These are phyloP conservation scores for Ascochyta clinopodiicola DNA, from an alignment of 2,329 filamentous ascomycete genomes.

Conservation along the genomic window DNA sequence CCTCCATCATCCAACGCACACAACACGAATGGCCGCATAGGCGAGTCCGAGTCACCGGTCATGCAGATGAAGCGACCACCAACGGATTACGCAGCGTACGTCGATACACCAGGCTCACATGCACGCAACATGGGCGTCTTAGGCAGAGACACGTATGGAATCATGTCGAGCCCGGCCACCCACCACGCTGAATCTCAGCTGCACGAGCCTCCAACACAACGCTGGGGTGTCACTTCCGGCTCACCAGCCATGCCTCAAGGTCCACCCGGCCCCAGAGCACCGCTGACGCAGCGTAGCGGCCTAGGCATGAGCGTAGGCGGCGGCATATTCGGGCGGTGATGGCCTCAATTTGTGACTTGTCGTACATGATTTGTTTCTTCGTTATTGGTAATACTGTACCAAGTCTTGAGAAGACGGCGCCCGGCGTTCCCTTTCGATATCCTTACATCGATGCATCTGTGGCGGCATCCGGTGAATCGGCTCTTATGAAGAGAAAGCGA, in stretches of 20 bases:
- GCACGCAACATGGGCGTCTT: conserved; percentile 32
- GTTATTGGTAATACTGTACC: background rate
- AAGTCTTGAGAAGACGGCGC: background rate
- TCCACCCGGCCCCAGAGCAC: conserved; percentile 32
- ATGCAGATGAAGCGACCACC: conserved; percentile 48
- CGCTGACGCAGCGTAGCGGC: conserved; percentile 38
- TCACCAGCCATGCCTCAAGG: conserved; percentile 24
- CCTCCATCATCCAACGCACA: conserved; percentile 45
- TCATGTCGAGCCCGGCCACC: conserved; percentile 40
- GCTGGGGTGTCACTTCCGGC: conserved; percentile 30
- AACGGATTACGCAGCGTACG: conserved; percentile 33
- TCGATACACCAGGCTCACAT: conserved; percentile 37
- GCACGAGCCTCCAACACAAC: conserved; percentile 35
- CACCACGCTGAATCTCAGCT: conserved; percentile 29
- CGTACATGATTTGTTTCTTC: conserved; percentile 12
- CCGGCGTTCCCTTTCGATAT: conserved; percentile 4
- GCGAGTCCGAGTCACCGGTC: conserved; percentile 47
- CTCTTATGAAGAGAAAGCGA: conserved; percentile 4
- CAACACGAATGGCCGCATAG: conserved; percentile 34
- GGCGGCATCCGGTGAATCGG: conserved; percentile 5
- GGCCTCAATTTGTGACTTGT: background rate
- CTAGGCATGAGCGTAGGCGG: conserved; percentile 38
- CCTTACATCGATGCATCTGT: background rate
- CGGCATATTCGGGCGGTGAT: conserved; percentile 43
- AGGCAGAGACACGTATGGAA: conserved; percentile 37